Conservation (phyloP, 371 early-diverging fungal species). For the Amoeboaphelidium occidentale region DNA sequence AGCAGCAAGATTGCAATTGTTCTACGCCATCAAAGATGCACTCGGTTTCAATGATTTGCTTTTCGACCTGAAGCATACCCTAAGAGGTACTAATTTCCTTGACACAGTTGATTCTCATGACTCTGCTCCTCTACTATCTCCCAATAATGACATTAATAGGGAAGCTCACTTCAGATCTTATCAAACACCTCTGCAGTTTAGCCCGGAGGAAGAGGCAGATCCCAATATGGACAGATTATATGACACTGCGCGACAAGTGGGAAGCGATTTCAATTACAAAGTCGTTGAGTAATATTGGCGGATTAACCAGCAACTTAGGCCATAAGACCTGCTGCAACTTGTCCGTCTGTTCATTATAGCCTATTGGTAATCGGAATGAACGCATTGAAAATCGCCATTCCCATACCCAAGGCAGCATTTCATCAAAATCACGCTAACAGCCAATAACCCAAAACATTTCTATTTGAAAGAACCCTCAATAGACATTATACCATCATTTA, state of each 20-base stretch:
- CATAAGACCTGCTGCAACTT: too few relatives aligned
- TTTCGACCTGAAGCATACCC: constrained; percentile 48
- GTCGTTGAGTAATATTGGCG: too few relatives aligned
- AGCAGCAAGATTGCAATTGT: constrained; percentile 49
- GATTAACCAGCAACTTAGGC: too few relatives aligned
- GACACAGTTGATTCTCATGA: background rate
- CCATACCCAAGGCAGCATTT: too few relatives aligned
- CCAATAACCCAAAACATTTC: too few relatives aligned
- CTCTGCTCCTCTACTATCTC: background rate
- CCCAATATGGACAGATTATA: background rate
- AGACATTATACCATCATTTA: too few relatives aligned
- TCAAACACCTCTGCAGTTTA: background rate
- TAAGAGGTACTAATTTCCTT: constrained; percentile 38
- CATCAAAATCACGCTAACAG: too few relatives aligned
- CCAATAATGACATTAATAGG: background rate
- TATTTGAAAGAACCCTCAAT: too few relatives aligned
- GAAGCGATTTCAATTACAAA: background rate
- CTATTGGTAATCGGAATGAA: too few relatives aligned
- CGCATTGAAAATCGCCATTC: too few relatives aligned
- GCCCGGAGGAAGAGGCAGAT: background rate
- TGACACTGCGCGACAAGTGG: background rate
- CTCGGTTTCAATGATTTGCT: constrained; percentile 56
- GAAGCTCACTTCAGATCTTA: background rate
- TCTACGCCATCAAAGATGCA: constrained; percentile 51
- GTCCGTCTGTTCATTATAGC: too few relatives aligned